Base-by-base conservation (phyloP, 257 asterid genomes). In the Solanum chmielewskii region DNA sequence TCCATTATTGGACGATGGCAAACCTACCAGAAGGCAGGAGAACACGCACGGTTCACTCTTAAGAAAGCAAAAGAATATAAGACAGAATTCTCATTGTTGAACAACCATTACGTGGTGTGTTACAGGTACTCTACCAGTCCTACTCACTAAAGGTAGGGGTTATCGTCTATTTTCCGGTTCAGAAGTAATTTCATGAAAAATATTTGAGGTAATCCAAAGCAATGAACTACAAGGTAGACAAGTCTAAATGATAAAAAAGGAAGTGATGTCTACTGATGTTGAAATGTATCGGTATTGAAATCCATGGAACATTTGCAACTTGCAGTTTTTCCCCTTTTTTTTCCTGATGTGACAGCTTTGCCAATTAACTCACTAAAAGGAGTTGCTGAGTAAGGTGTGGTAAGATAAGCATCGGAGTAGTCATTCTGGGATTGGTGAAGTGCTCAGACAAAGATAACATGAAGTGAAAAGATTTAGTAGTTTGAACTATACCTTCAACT, bases 401-500 rank as follows among this genome's bases (percentile, higher is more conserved):
- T 62, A 45, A 13, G 9, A 18, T 23, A 47, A 81, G 42, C 21
- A 29, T 18, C 64, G 1, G 64, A 56, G 64, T 56, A 3, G 1
- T 56, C 64, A 56, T 18, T 56, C 64, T 56, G 64, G n/a, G 11
- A 56, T 56, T 56, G 64, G 64, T 18, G n/a, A 56, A 56, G 64
- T 56, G 20, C 27, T 29, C 3, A 4, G 68, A 47, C 68, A 49
- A 80, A 47, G 68, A 80, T 49, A 49, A 81, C 69, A 49, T 81
- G 69, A 31, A 47, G 31, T 81, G 44, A 81, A 81, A 49, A 47
- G 62, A 47, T 29, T 77, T 85, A 84, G 68, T 78, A 37, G 73
- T 86, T 87, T 85, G 64, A 89, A 74, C 81, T 82, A 47, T 92
- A 96, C 99, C 99, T 96, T 96, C 99, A 88, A 96, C 98, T 56